Evolutionary conservation across 129 eudicot species (phyloP), one percentile per base, ranked within the genome.

Genomic region (Erigeron canadensis): DNA sequence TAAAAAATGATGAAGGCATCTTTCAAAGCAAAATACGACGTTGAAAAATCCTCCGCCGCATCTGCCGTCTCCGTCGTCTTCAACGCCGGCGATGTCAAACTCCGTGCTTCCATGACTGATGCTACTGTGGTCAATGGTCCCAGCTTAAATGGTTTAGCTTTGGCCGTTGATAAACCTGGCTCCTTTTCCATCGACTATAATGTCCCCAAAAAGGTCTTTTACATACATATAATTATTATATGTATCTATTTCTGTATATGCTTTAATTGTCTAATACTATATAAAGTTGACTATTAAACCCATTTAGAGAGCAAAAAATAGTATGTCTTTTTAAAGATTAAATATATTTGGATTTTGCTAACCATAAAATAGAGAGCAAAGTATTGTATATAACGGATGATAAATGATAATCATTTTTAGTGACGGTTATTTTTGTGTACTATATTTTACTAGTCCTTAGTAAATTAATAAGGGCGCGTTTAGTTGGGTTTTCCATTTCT

Each of bases 51-150:
- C 70, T 65, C 84, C 80, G 91, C 91, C 81, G 95, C 86, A 65
- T 83, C 95, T 43, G 98, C 87, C 76, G 84, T 89, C 69, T 67
- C 88, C 38, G 58, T 86, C 63, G 85, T 86, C 78, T 72, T 87
- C 74, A 85, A 82, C 91, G 89, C 87, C 81, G 98, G 96, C 44
- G 87, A 89, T 80, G 78, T 92, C 80, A 92, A 86, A 75, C 90
- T 92, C 79, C 87, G 91, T 19, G 96, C 95, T 43, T 86, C 95
- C 79, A 42, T 89, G 79, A 86, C 98, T n/a, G 98, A 92, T 39
- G 96, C 96, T 68, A 85, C 96, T 39, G 55, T 92, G 55, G 83
- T 72, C 75, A 83, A 79, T 62, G 98, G 91, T 39, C 98, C 92
- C 73, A 41, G 81, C 86, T 81, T 92, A 60, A 85, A 83, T 80